Percentiles rank a stretch among this genome's conserved stretches.
Evolutionary conservation across 208 protist species (phyloP).

Genomic region (Crithidia brevicula): DNA sequence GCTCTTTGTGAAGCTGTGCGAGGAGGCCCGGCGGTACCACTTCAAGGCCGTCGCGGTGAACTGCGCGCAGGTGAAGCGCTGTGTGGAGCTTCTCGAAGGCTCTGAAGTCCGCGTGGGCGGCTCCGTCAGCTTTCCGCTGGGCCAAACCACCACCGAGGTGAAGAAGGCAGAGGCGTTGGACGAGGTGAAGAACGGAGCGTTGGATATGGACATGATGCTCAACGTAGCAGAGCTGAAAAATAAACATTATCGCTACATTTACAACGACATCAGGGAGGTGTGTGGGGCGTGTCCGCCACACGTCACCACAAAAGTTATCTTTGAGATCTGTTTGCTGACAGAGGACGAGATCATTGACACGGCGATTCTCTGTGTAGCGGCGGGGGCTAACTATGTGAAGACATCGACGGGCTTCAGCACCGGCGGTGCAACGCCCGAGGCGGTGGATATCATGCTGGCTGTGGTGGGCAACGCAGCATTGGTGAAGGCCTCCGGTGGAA

Average conservation of each 20-base stretch:
- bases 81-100: slow-evolving; percentile 49
- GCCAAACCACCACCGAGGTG: slow-evolving; percentile 71
- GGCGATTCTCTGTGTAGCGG: slow-evolving; percentile 86
- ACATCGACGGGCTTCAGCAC: slow-evolving; percentile 95
- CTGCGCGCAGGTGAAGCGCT: slow-evolving; percentile 67
- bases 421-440: slow-evolving; percentile 87
- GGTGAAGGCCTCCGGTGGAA: slow-evolving; percentile 94
- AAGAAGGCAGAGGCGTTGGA: slow-evolving; percentile 89
- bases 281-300: slow-evolving; percentile 40
- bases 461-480: slow-evolving; percentile 79
- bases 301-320: slow-evolving; percentile 90
- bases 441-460: slow-evolving; percentile 90
- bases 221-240: slow-evolving; percentile 92
- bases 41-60: slow-evolving; percentile 96
- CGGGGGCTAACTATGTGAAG: slow-evolving; percentile 94
- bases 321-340: slow-evolving; percentile 93
- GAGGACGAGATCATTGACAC: slow-evolving; percentile 92
- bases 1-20: slow-evolving; percentile 83
- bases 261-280: slow-evolving; percentile 88
- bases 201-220: slow-evolving; percentile 96
- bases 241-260: slow-evolving; percentile 84
- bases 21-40: slow-evolving; percentile 81
- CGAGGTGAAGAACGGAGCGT: slow-evolving; percentile 70
- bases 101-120: slow-evolving; percentile 65
- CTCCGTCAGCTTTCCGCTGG: slow-evolving; percentile 94